These are phyloP conservation scores for Suillus luteus DNA, from an alignment of 768 basidiomycete species.

Conservation along the genomic window DNA sequence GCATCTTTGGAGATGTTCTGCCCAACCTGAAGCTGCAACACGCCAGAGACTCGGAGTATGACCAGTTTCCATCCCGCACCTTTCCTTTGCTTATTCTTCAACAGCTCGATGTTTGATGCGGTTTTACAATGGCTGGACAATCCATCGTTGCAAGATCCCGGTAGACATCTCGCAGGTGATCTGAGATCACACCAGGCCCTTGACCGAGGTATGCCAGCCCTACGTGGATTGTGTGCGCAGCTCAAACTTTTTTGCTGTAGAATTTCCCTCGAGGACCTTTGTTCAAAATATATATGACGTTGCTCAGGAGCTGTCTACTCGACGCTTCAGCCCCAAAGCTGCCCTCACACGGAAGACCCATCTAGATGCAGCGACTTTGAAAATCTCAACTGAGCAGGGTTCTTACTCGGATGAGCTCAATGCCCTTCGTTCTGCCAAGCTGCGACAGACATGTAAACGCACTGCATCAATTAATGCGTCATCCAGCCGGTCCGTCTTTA, in stretches of 20 bases:
- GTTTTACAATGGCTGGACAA: conserved; percentile 29
- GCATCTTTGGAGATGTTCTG: conserved; percentile 27
- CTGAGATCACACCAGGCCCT: conserved; percentile 27
- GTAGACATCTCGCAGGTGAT: conserved; percentile 23
- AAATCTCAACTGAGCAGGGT: conserved; percentile 34
- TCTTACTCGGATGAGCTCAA: conserved; percentile 41
- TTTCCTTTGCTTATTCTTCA: conserved; percentile 8
- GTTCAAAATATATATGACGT: conserved; percentile 51
- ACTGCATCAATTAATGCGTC: conserved; percentile 44
- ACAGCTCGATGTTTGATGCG: conserved; percentile 27
- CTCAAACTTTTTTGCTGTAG: conserved; percentile 20
- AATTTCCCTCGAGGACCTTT: conserved; percentile 44
- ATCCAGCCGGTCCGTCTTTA: conserved; percentile 39
- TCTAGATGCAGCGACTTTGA: conserved; percentile 32
- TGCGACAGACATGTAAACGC: conserved; percentile 50
- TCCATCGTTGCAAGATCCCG: conserved; percentile 23
- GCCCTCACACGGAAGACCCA: conserved; percentile 21
- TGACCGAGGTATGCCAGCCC: conserved; percentile 26
- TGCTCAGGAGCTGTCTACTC: conserved; percentile 35
- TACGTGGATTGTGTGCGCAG: background rate
- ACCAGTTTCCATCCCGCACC: conserved; percentile 8
- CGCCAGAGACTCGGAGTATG: conserved; percentile 44
- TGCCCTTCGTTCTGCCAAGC: conserved; percentile 40
- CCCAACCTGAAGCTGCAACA: conserved; percentile 37
- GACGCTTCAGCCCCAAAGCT: conserved; percentile 15